A percentile compares a stretch with the other conserved stretches of the same genome.
phyloP scores from a whole-genome alignment of 495 filamentous ascomycete species.

The Aspergillus nanangensis region DNA sequence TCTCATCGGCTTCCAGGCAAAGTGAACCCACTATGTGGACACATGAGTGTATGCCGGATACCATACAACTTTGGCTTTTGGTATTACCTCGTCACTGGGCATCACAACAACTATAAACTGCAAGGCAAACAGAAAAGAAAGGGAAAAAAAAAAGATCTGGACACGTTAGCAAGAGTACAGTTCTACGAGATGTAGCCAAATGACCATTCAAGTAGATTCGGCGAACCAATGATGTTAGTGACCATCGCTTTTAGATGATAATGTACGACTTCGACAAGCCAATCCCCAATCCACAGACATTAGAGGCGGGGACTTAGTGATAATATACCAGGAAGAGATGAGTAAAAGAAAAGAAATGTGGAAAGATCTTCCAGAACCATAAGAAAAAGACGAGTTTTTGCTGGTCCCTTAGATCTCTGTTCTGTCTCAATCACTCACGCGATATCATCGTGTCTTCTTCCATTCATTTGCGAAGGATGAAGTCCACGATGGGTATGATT shows the following conservation, averaged over 20 bases:
- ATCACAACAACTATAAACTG: not conserved
- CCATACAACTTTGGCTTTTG: conserved; percentile 56
- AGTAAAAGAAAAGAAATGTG: no score
- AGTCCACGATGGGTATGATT: conserved; percentile 22
- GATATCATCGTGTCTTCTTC: conserved; percentile 28
- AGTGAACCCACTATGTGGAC: conserved; percentile 3
- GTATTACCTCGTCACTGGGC: conserved; percentile 47
- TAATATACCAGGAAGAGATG: no score
- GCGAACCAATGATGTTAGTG: no score
- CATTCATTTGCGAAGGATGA: conserved; percentile 32
- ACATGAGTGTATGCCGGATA: conserved; percentile 33
- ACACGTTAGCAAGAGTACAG: no score
- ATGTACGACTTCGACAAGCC: no score
- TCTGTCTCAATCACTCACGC: conserved; percentile 42
- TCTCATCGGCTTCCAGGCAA: conserved; percentile 46
- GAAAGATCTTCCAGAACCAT: not conserved
- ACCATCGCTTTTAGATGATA: no score
- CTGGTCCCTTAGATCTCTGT: conserved; percentile 45
- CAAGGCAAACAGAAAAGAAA: not conserved
- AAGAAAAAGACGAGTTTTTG: conserved; percentile 1
- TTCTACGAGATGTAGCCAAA: no score
- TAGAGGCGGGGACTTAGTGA: no score
- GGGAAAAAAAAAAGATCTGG: not conserved
- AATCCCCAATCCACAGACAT: no score
- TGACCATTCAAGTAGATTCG: no score